A percentile compares a stretch with the other conserved stretches of the same genome.
Evolutionary conservation across 345 rosid species (phyloP).

Genomic region (Sisymbrium irio): DNA sequence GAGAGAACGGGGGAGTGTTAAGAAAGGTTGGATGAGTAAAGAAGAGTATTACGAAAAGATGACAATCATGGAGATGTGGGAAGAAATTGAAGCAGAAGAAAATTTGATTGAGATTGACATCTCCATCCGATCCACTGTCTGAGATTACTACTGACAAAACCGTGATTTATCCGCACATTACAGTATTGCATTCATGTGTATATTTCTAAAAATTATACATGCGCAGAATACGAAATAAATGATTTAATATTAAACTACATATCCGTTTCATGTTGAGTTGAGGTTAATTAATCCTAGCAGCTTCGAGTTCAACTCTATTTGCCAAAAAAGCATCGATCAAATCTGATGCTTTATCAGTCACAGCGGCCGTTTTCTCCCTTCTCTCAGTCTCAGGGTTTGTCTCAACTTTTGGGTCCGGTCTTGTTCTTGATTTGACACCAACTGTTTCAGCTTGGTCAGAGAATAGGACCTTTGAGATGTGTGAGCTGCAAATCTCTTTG

Average conservation of each 20-base stretch:
- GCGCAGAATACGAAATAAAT: neutral
- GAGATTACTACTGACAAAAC: neutral
- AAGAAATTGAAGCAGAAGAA: constrained; percentile 62
- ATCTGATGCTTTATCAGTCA: constrained; percentile 23
- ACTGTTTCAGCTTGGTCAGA: constrained; percentile 82
- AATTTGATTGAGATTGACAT: constrained; percentile 79
- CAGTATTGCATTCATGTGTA: neutral
- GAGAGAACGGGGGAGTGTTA: constrained; percentile 26
- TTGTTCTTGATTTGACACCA: constrained; percentile 44
- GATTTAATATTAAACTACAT: neutral
- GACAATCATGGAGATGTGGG: constrained; percentile 40
- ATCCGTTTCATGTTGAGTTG: constrained; percentile 7
- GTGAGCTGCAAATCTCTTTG: constrained; percentile 79
- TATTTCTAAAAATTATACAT: neutral
- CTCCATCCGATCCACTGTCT: constrained; percentile 52
- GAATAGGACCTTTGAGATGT: constrained; percentile 54
- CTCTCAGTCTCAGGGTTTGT: constrained; percentile 16
- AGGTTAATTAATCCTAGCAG: constrained; percentile 15
- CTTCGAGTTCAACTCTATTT: constrained; percentile 16
- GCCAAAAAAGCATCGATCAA: constrained; percentile 38
- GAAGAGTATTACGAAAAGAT: constrained; percentile 32
- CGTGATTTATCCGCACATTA: neutral
- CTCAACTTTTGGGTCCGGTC: constrained; percentile 8
- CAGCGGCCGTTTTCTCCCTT: constrained; percentile 22
- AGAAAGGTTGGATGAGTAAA: constrained; percentile 27